Percentiles rank a stretch among this genome's conserved stretches.
These are phyloP conservation scores for Suillus lakei DNA, from an alignment of 768 basidiomycete species.

Conservation along the genomic window DNA sequence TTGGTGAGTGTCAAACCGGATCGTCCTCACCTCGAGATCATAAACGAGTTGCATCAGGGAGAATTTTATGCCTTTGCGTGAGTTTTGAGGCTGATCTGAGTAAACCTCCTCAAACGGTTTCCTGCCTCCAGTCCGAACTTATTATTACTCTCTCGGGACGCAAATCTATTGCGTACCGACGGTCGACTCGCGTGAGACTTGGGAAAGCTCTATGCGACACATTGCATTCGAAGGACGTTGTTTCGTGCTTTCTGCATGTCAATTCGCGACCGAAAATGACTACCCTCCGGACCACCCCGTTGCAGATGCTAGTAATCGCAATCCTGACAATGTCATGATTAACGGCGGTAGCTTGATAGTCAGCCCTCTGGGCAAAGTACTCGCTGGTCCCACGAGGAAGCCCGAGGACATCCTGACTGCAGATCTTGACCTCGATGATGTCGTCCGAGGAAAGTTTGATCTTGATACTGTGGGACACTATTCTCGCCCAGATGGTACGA, in stretches of 20 bases:
- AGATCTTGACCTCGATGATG: conserved; percentile 62
- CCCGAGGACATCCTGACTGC: conserved; percentile 59
- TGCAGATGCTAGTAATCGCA: conserved; percentile 38
- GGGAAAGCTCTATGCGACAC: conserved; percentile 63
- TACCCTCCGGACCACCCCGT: conserved; percentile 55
- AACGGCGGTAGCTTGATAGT: conserved; percentile 67
- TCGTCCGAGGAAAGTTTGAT: conserved; percentile 62
- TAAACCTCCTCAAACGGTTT: not conserved
- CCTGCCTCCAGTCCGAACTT: conserved; percentile 49
- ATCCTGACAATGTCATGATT: conserved; percentile 58
- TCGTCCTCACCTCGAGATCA: not conserved
- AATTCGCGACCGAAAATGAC: conserved; percentile 59
- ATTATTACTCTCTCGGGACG: conserved; percentile 62
- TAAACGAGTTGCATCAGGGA: conserved; percentile 48
- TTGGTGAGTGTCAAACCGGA: conserved; percentile 44
- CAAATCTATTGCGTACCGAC: conserved; percentile 71
- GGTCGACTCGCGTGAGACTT: conserved; percentile 59
- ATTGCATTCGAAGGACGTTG: conserved; percentile 73
- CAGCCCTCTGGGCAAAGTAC: conserved; percentile 56
- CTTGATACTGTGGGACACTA: conserved; percentile 68
- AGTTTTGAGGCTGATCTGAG: conserved; percentile 22
- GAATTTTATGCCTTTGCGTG: conserved; percentile 70
- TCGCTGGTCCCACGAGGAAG: conserved; percentile 61
- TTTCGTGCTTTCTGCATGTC: conserved; percentile 68
- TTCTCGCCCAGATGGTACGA: conserved; percentile 58